These are phyloP conservation scores for Penicillium italicum DNA, from an alignment of 2,329 filamentous ascomycete species.

Conservation along the genomic window DNA sequence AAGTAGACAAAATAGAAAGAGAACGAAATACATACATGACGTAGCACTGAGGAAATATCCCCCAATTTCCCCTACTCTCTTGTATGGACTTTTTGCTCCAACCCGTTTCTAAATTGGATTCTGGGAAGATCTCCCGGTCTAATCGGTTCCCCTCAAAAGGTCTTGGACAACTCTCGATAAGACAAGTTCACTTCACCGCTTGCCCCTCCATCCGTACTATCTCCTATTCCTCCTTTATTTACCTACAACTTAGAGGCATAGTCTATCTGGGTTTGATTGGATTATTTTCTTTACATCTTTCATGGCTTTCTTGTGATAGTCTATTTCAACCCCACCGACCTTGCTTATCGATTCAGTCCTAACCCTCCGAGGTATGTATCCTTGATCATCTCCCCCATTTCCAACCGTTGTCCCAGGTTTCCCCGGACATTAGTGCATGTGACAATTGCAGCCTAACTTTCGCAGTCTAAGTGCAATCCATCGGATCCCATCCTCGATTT, in stretches of 20 bases:
- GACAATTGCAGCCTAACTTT: conserved; percentile 15
- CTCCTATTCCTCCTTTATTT: conserved; percentile 2
- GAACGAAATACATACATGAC: conserved; percentile 16
- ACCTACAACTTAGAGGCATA: neutral
- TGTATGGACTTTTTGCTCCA: no score
- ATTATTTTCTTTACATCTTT: neutral
- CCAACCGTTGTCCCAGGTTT: conserved; percentile 7
- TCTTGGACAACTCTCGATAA: conserved; percentile 18
- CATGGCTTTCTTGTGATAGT: conserved; percentile 20
- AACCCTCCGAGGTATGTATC: conserved; percentile 21
- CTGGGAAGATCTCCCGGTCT: neutral
- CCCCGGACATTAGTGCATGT: conserved; percentile 7
- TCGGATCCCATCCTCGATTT: neutral
- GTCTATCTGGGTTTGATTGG: neutral
- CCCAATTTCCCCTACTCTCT: neutral
- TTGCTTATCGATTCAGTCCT: conserved; percentile 11
- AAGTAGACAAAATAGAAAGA: neutral
- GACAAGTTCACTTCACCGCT: conserved; percentile 24
- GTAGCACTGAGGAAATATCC: conserved; percentile 20
- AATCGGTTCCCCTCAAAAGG: conserved; percentile 11
- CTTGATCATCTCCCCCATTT: conserved; percentile 6
- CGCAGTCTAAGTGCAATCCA: conserved; percentile 7
- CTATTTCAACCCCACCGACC: conserved; percentile 2
- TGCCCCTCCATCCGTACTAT: conserved; percentile 20
- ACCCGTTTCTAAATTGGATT: no score